phyloP scores from a whole-genome alignment of 495 filamentous ascomycete species.

The Penicillium atrosanguineum region DNA sequence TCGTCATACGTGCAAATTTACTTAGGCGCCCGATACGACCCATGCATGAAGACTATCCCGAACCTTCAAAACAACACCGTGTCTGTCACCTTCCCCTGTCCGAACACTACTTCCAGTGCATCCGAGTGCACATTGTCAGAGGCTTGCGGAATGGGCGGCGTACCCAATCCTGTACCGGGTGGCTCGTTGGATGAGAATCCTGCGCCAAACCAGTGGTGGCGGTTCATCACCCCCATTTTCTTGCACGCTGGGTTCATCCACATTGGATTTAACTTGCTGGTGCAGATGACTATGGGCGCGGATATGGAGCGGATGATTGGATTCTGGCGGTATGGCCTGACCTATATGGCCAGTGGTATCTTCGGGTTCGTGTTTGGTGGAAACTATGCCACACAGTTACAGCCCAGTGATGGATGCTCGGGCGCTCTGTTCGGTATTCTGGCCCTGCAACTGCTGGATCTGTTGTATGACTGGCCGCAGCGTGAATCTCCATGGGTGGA shows the following conservation, averaged over 20 bases:
- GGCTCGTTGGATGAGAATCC: slow-evolving; percentile 43
- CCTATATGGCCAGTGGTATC: slow-evolving; percentile 88
- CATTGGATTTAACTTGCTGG: slow-evolving; percentile 90
- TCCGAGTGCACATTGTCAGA: slow-evolving; percentile 67
- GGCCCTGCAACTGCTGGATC: slow-evolving; percentile 80
- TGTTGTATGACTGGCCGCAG: slow-evolving; percentile 86
- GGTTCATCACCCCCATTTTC: slow-evolving; percentile 95
- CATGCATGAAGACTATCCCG: slow-evolving; percentile 86
- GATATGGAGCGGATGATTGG: slow-evolving; percentile 93
- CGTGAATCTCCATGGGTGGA: slow-evolving; percentile 74
- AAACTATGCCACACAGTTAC: slow-evolving; percentile 78
- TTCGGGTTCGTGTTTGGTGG: slow-evolving; percentile 96
- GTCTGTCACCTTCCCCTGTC: slow-evolving; percentile 66
- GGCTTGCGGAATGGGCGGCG: slow-evolving; percentile 77
- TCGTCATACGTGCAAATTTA: slow-evolving; percentile 88
- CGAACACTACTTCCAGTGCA: slow-evolving; percentile 62
- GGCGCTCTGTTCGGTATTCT: slow-evolving; percentile 89
- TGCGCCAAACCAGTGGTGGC: slow-evolving; percentile 88
- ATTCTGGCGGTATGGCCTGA: slow-evolving; percentile 76
- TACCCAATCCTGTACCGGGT: slow-evolving; percentile 54
- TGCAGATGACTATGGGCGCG: slow-evolving; percentile 80
- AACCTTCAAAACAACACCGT: slow-evolving; percentile 58
- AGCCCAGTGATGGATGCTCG: slow-evolving; percentile 84
- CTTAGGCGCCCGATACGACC: slow-evolving; percentile 90
- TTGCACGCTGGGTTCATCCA: slow-evolving; percentile 90